Evolutionary conservation across 2,329 filamentous ascomycete genomes (phyloP), one percentile per base, ranked within the genome.

Genomic region (Fusarium sp.): DNA sequence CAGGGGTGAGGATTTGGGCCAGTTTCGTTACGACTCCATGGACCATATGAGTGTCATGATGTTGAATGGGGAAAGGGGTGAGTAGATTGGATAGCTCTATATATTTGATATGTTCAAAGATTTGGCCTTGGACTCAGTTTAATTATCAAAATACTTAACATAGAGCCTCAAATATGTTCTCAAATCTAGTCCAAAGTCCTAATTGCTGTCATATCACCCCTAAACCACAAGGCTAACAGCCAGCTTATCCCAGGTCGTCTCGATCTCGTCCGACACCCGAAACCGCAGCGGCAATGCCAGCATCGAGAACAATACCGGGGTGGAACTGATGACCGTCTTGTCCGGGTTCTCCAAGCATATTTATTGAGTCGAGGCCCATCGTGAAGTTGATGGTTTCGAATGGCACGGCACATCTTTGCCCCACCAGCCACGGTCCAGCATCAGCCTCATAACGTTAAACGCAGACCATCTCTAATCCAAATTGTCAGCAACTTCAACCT

Each of bases 261-360:
- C 38, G 43, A 82, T 70, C 57, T 79, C 73, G 24, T 72, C 69
- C 5, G 1, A 56, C 7, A 11, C 28, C 13, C 3, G 35, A 43
- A 2, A 72, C 50, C 1, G 59, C 59, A n/a, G 29, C 42, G 10
- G 54, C 66, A 49, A 75, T 71, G 10, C 61, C 70, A 4, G 74
- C 76, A 11, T 74, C 73, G 13, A 72, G 70, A 3, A 77, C 73
- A 55, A 70, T 50, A 2, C 80, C 80, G 0, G 81, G 81, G 25
- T 83, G 80, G 13, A 82, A 65, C 28, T 79, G 76, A 77, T 69
- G 0, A 81, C 74, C 9, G 73, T 69, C 9, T 81, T 41, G 5
- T 66, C 62, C 0, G 76, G 76, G 54, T 81, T 77, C 48, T 81
- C 80, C 3, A 3, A 19, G 19, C 19, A 19, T 19, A 19, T 19